Conservation (phyloP, 116 monocot genomes). For the Posidonia oceanica region DNA sequence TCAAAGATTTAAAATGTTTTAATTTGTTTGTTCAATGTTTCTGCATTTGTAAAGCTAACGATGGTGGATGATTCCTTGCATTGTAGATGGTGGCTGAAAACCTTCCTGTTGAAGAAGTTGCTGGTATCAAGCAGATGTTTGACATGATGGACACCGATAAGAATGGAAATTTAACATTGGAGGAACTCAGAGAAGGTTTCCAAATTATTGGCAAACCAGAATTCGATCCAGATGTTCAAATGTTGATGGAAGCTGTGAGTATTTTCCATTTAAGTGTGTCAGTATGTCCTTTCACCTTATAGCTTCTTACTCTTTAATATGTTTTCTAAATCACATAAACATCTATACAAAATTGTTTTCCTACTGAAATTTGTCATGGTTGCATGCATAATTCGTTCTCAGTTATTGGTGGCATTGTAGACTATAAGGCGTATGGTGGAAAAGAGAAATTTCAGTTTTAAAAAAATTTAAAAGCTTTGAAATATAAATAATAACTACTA, state of each 20-base stretch:
- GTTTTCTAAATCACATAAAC: background rate
- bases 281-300: too few relatives aligned
- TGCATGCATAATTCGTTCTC: too few relatives aligned
- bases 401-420: too few relatives aligned
- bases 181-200: constrained; percentile 64
- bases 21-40: background rate
- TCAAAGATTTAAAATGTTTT: background rate
- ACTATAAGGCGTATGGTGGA: too few relatives aligned
- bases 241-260: constrained; percentile 80
- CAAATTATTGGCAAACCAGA: constrained; percentile 32
- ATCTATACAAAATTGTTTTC: background rate
- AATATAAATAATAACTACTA: too few relatives aligned
- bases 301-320: too few relatives aligned
- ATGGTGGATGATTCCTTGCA: background rate
- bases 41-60: background rate
- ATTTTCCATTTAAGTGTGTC: background rate
- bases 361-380: background rate
- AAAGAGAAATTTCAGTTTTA: too few relatives aligned
- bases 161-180: constrained; percentile 55
- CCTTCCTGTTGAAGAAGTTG: constrained; percentile 54
- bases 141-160: constrained; percentile 69
- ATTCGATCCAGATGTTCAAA: constrained; percentile 45
- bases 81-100: constrained; percentile 59
- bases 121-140: constrained; percentile 56
- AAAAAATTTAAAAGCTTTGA: too few relatives aligned